phyloP scores from a whole-genome alignment of 2,329 filamentous ascomycete genomes.

The Trichoderma sp. region DNA sequence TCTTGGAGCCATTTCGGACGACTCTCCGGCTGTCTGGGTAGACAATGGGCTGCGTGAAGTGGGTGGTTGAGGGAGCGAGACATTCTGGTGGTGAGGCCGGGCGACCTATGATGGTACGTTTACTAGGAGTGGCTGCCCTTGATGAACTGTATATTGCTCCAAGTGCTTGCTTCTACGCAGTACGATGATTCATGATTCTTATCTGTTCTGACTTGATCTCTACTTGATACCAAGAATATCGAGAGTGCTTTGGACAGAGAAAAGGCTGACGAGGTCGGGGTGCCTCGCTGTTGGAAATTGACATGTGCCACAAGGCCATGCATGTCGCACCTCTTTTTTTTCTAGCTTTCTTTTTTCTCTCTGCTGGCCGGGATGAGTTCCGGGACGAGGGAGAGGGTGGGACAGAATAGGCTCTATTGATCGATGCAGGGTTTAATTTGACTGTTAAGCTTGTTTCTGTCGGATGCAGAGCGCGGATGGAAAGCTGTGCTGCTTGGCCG shows the following conservation, averaged over 20 bases:
- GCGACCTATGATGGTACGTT: too few species aligned
- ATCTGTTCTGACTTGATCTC: neutral
- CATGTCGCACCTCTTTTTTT: neutral
- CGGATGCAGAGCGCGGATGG: neutral
- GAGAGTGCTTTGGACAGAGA: neutral
- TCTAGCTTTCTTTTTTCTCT: neutral
- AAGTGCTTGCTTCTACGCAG: too few species aligned
- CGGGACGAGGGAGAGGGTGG: neutral
- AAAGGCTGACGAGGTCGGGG: neutral
- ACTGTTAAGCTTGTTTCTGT: neutral
- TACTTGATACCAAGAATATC: neutral
- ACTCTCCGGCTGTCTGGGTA: neutral
- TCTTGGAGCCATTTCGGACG: conserved; percentile 5
- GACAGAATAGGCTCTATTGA: neutral
- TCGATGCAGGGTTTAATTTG: neutral
- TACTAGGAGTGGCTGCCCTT: too few species aligned
- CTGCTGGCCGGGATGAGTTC: neutral
- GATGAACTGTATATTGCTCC: too few species aligned
- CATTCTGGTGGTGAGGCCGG: neutral
- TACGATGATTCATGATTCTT: too few species aligned
- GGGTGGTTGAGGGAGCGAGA: neutral
- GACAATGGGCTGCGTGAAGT: neutral
- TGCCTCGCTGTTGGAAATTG: neutral
- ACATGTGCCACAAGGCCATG: conserved; percentile 7
- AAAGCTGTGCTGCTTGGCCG: too few species aligned